A percentile compares a stretch with the other conserved stretches of the same genome.
Conservation (phyloP, 306 rosid genomes). For the Lotus japonicus region DNA sequence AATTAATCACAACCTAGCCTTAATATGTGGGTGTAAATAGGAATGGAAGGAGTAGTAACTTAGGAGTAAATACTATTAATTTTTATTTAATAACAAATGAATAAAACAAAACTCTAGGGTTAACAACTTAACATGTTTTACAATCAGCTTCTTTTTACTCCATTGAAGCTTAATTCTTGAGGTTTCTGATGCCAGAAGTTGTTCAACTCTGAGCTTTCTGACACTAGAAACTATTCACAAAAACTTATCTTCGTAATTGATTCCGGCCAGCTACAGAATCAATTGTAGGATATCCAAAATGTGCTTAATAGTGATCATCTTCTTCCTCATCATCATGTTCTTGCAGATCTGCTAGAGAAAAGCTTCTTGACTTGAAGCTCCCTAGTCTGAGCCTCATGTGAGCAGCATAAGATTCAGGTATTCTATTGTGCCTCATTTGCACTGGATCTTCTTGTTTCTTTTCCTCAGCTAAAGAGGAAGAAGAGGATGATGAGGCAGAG, state of each 20-base stretch:
- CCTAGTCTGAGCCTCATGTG: conserved; percentile 39
- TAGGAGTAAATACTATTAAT: neutral
- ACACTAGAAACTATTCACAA: no score
- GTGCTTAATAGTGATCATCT: conserved; percentile 19
- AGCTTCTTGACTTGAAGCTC: conserved; percentile 62
- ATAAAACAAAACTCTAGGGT: neutral
- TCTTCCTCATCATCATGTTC: conserved; percentile 44
- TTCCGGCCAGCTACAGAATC: no score
- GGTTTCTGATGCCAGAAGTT: no score
- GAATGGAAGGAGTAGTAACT: no score
- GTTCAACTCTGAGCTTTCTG: no score
- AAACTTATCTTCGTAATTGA: no score
- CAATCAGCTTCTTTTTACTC: no score
- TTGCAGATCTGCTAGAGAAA: conserved; percentile 81
- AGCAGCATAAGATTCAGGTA: conserved; percentile 30
- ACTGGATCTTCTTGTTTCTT: conserved; percentile 33
- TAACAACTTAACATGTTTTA: neutral
- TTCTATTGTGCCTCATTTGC: neutral
- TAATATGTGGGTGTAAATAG: no score
- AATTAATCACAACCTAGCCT: no score
- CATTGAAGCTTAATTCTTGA: no score
- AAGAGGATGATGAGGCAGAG: conserved; percentile 22
- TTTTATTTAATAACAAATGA: conserved; percentile 22
- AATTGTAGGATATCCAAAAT: no score
- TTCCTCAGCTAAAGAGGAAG: conserved; percentile 25